Evolutionary conservation across 2,329 filamentous ascomycete species (phyloP).

Genomic region (Fusarium globosum): DNA sequence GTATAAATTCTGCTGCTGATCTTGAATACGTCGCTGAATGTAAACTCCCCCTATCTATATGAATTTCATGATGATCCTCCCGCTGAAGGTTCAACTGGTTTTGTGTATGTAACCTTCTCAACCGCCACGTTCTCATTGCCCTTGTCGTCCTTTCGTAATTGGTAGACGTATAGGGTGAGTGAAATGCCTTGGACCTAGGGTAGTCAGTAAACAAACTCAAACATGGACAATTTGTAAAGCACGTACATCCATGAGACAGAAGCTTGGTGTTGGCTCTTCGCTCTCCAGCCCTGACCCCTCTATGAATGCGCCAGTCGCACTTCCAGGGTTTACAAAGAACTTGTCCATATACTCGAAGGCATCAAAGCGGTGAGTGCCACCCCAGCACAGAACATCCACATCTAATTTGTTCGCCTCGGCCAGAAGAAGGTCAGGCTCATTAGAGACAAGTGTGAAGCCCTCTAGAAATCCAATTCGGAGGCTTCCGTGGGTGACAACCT

Average conservation of each 20-base stretch:
- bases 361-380: conserved; percentile 75
- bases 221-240: background rate
- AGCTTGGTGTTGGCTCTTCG: conserved; percentile 87
- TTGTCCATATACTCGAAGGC: conserved; percentile 80
- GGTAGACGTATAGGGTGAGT: conserved; percentile 94
- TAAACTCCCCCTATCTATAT: conserved; percentile 14
- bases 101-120: conserved; percentile 88
- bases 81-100: conserved; percentile 71
- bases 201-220: conserved; percentile 33
- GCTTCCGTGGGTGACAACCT: conserved; percentile 73
- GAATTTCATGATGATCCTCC: conserved; percentile 57
- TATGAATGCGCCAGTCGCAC: conserved; percentile 72
- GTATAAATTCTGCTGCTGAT: conserved; percentile 43
- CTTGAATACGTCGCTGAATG: conserved; percentile 39
- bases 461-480: conserved; percentile 75
- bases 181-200: conserved; percentile 92
- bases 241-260: conserved; percentile 97
- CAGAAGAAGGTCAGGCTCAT: conserved; percentile 73
- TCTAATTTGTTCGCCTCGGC: conserved; percentile 76
- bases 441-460: conserved; percentile 75
- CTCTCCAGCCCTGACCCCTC: conserved; percentile 67
- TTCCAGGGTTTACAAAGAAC: conserved; percentile 77
- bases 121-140: conserved; percentile 84
- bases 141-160: conserved; percentile 80
- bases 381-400: conserved; percentile 76